Conservation (phyloP, 257 asterid genomes). For the Thymus quinquecostatus region DNA sequence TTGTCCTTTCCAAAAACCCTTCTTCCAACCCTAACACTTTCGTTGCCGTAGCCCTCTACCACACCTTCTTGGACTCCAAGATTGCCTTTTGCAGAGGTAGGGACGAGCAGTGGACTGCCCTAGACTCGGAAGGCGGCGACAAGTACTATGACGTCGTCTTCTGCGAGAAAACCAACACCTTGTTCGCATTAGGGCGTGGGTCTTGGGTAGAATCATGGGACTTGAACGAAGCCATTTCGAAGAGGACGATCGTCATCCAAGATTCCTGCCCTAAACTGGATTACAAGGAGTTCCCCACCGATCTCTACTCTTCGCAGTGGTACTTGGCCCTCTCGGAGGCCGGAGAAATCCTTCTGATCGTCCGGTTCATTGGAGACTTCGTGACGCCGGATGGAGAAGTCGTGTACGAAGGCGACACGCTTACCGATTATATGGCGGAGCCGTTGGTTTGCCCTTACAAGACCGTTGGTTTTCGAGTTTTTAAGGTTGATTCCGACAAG, state of each 20-base stretch:
- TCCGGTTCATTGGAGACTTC: constrained; percentile 43
- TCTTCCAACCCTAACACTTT: not conserved
- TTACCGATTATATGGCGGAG: constrained; percentile 5
- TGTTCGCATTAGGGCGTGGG: constrained; percentile 23
- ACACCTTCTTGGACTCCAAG: fast-evolving
- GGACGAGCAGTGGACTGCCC: constrained; percentile 19
- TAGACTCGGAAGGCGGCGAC: not conserved
- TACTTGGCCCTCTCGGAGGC: constrained; percentile 30
- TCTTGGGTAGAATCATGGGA: constrained; percentile 33
- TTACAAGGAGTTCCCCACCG: not conserved
- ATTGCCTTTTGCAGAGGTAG: constrained; percentile 28
- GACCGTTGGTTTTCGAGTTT: constrained; percentile 39
- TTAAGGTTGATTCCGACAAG: not conserved
- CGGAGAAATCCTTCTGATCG: constrained; percentile 20
- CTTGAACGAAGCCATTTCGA: constrained; percentile 1
- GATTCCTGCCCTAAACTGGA: constrained; percentile 19
- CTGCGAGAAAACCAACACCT: not conserved
- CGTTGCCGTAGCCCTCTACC: constrained; percentile 3
- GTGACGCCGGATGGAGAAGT: constrained; percentile 36
- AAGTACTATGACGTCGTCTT: constrained; percentile 28
- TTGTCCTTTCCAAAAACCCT: not conserved
- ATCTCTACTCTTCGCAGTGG: constrained; percentile 31
- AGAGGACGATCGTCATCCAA: not conserved
- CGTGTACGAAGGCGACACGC: constrained; percentile 38
- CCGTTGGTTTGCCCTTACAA: constrained; percentile 34